phyloP scores from a whole-genome alignment of 2,329 filamentous ascomycete species.

The Bipolaris cookei region DNA sequence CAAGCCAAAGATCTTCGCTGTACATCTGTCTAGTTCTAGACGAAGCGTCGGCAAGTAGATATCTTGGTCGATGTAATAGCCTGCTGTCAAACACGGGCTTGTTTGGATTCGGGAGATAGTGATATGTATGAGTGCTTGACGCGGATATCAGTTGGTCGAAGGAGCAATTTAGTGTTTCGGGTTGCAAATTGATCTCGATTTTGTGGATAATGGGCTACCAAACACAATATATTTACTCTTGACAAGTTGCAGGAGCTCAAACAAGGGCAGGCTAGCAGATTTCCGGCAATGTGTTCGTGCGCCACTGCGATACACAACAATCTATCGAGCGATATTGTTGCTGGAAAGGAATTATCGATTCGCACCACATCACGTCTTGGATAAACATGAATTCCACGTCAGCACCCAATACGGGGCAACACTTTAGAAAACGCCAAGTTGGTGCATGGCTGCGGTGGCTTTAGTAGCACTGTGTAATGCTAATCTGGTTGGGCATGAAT shows the following conservation, averaged over 20 bases:
- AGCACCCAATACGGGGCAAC: neutral
- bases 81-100: neutral
- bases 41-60: conserved; percentile 3
- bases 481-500: neutral
- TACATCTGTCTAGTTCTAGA: neutral
- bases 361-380: neutral
- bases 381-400: conserved; percentile 2
- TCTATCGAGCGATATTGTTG: neutral
- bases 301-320: neutral
- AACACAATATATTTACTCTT: no score
- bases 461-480: no score
- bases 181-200: no score
- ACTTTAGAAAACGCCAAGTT: neutral
- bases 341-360: neutral
- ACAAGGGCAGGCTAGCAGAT: no score
- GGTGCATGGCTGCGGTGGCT: neutral
- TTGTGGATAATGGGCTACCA: no score
- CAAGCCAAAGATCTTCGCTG: neutral
- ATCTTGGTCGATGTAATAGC: neutral
- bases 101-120: neutral
- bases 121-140: neutral
- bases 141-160: neutral
- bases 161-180: no score
- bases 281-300: no score
- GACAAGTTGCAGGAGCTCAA: no score